Percentiles rank a stretch among this genome's conserved stretches.
These are phyloP conservation scores for Phaeotremella skinneri DNA, from an alignment of 768 basidiomycete genomes.

Conservation along the genomic window DNA sequence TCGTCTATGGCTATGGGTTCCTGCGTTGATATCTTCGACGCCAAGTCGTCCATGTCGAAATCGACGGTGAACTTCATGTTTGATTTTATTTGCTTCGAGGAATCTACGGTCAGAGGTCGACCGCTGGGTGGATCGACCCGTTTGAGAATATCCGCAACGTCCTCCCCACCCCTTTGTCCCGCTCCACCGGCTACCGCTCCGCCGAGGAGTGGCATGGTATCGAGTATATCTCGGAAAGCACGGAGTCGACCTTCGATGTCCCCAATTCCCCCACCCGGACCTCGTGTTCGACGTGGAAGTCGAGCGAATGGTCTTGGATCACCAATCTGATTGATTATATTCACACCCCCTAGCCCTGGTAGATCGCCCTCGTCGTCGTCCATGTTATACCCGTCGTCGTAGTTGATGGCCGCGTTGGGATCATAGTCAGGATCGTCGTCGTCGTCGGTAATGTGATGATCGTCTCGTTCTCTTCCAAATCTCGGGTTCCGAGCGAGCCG, in stretches of 20 bases:
- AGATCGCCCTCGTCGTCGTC: too few relatives aligned
- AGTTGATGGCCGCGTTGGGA: too few relatives aligned
- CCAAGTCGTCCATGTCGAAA: conserved; percentile 31
- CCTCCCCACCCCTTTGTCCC: conserved; percentile 12
- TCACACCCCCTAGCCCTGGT: too few relatives aligned
- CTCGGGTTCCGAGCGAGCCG: not conserved
- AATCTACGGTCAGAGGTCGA: too few relatives aligned
- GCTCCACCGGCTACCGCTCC: not conserved
- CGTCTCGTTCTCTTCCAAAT: not conserved
- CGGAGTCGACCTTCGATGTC: not conserved
- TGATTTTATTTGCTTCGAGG: conserved; percentile 8
- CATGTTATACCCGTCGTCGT: too few relatives aligned
- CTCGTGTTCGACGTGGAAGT: too few relatives aligned
- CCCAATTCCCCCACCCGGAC: too few relatives aligned
- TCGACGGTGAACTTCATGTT: conserved; percentile 27
- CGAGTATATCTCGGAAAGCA: not conserved
- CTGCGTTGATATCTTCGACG: not conserved
- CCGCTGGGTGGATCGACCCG: conserved; percentile 14
- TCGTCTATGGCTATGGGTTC: conserved; percentile 43
- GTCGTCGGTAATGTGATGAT: not conserved
- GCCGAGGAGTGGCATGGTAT: not conserved
- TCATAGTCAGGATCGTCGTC: not conserved
- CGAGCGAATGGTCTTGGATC: not conserved
- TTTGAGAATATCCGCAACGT: conserved; percentile 28
- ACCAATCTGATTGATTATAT: too few relatives aligned